Percentiles rank a stretch among this genome's conserved stretches.
phyloP scores from a whole-genome alignment of 2,329 filamentous ascomycete genomes.

The Claviceps humidiphila region DNA sequence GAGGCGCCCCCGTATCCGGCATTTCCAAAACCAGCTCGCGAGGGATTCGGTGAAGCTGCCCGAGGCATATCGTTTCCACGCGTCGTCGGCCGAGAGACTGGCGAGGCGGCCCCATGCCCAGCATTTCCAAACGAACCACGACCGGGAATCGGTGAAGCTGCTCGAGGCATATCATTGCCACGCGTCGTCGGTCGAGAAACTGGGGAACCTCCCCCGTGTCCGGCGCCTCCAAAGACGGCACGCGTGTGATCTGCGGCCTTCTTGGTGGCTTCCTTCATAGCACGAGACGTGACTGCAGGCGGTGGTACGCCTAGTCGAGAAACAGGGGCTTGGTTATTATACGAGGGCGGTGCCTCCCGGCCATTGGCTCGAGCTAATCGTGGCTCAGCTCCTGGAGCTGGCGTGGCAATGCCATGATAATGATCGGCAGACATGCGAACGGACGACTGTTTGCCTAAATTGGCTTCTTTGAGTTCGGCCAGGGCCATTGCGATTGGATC shows the following conservation, averaged over 20 bases:
- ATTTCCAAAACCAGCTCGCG: not conserved
- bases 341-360: slow-evolving; percentile 56
- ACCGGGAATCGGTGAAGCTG: slow-evolving; percentile 55
- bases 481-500: slow-evolving; percentile 89
- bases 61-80: slow-evolving; percentile 46
- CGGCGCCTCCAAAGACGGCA: slow-evolving; percentile 48
- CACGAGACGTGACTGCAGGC: slow-evolving; percentile 80
- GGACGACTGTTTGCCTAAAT: slow-evolving; percentile 61
- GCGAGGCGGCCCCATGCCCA: slow-evolving; percentile 10
- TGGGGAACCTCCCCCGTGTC: slow-evolving; percentile 19
- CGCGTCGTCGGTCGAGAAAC: slow-evolving; percentile 46
- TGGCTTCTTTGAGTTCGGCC: slow-evolving; percentile 79
- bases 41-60: slow-evolving; percentile 34
- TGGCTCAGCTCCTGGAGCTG: slow-evolving; percentile 42
- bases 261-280: slow-evolving; percentile 91
- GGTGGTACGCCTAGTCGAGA: slow-evolving; percentile 78
- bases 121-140: slow-evolving; percentile 22
- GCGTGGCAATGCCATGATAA: slow-evolving; percentile 86
- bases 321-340: slow-evolving; percentile 52
- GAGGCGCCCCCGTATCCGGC: slow-evolving; percentile 17
- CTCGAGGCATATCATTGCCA: slow-evolving; percentile 43
- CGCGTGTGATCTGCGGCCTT: slow-evolving; percentile 76
- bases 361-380: slow-evolving; percentile 28
- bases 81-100: slow-evolving; percentile 42
- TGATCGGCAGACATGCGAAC: slow-evolving; percentile 86